phyloP scores from a whole-genome alignment of 148 eudicot species.

The Fagopyrum esculentum region DNA sequence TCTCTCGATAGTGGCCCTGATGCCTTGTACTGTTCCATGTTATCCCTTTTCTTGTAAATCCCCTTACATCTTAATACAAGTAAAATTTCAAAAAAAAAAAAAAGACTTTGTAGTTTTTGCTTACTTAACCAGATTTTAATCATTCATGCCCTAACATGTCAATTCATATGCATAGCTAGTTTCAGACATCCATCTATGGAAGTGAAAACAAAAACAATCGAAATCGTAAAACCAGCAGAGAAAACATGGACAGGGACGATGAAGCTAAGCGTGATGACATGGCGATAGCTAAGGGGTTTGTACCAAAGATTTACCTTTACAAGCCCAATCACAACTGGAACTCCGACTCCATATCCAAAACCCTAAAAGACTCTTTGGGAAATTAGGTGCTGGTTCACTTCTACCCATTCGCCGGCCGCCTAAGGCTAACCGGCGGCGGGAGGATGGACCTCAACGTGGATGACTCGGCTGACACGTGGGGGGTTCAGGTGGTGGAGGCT shows the following conservation, averaged over 20 bases:
- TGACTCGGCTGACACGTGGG: neutral
- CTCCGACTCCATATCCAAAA: neutral
- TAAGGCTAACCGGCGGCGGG: neutral
- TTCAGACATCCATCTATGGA: neutral
- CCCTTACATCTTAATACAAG: no score
- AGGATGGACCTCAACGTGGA: neutral
- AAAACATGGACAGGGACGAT: conserved; percentile 5
- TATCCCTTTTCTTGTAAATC: no score
- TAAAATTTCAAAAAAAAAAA: no score
- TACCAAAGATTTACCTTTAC: neutral
- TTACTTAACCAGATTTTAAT: no score
- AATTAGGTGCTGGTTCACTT: neutral
- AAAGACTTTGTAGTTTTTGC: no score
- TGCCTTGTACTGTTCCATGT: no score
- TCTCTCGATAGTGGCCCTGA: no score
- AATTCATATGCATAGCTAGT: no score
- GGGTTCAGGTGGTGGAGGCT: neutral
- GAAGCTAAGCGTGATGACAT: conserved; percentile 7
- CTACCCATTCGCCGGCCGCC: neutral
- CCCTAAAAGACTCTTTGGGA: neutral
- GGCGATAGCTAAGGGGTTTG: neutral
- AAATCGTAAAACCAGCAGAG: neutral
- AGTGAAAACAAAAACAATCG: neutral
- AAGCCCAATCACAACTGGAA: neutral
- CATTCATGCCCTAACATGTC: no score